A percentile compares a stretch with the other conserved stretches of the same genome.
phyloP scores from a whole-genome alignment of 768 basidiomycete genomes.

The Lentinus brumalis region DNA sequence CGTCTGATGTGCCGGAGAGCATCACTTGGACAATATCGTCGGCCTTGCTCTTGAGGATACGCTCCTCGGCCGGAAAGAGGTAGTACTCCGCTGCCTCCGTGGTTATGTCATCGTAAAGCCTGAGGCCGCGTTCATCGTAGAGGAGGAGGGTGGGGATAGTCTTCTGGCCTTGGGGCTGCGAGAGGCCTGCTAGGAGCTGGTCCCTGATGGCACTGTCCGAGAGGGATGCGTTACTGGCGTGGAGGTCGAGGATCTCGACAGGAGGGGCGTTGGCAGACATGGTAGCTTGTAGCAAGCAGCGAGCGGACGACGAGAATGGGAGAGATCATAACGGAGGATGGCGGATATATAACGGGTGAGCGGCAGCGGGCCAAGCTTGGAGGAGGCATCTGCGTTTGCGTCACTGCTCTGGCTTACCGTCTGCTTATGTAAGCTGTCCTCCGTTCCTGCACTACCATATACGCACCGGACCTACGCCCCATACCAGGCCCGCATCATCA shows the following conservation, averaged over 20 bases:
- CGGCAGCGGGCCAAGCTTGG: background rate
- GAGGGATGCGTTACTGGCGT: conserved; percentile 7
- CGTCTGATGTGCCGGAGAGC: conserved; percentile 45
- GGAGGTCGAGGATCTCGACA: conserved; percentile 30
- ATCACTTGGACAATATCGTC: conserved; percentile 75
- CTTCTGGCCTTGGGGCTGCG: conserved; percentile 54
- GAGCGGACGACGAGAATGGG: background rate
- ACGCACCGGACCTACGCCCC: background rate
- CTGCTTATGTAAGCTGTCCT: conserved; percentile 22
- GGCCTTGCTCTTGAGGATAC: conserved; percentile 73
- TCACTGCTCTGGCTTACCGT: conserved; percentile 5
- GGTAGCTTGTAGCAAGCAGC: background rate
- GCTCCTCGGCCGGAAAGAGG: conserved; percentile 85
- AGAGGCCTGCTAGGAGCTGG: conserved; percentile 58
- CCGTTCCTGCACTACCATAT: conserved; percentile 9
- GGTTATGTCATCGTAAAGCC: conserved; percentile 85
- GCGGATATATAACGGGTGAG: conserved; percentile 8
- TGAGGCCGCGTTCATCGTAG: conserved; percentile 85
- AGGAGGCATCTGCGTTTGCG: background rate
- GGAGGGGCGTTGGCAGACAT: conserved; percentile 6
- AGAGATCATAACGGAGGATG: background rate
- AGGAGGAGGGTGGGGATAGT: conserved; percentile 80
- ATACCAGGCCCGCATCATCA: background rate
- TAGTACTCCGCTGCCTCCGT: conserved; percentile 84
- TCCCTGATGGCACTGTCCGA: conserved; percentile 34